Conservation (phyloP, 768 basidiomycete species). For the Suillus brevipes region DNA sequence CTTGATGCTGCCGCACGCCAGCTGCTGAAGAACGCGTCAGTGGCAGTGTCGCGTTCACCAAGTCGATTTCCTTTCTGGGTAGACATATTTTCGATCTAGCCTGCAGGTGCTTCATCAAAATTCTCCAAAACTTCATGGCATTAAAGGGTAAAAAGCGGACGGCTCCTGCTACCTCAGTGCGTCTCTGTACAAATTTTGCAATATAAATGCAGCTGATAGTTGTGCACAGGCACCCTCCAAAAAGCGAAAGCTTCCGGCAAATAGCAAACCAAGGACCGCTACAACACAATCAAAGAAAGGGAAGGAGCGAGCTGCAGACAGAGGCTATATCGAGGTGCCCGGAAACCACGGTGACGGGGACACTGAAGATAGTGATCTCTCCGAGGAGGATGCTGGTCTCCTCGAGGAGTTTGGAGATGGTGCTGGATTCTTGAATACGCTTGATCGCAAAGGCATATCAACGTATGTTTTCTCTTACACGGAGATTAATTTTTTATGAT, state of each 20-base stretch:
- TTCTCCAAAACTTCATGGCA: slow-evolving; percentile 23
- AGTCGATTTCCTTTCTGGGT: neutral
- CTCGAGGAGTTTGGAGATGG: slow-evolving; percentile 64
- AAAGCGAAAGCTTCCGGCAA: slow-evolving; percentile 55
- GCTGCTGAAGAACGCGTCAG: slow-evolving; percentile 1
- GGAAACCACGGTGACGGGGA: slow-evolving; percentile 7
- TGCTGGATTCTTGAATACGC: slow-evolving; percentile 61
- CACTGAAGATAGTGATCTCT: slow-evolving; percentile 44
- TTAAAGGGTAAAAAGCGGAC: slow-evolving; percentile 35
- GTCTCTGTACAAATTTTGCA: neutral
- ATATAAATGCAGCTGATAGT: neutral
- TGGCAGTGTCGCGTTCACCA: slow-evolving; percentile 3
- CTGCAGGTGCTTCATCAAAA: neutral
- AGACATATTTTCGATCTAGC: neutral
- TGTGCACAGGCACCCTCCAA: slow-evolving; percentile 47
- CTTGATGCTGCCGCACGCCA: neutral
- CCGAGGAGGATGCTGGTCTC: slow-evolving; percentile 70
- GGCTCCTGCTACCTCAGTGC: slow-evolving; percentile 33
- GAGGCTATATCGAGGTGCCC: slow-evolving; percentile 65
- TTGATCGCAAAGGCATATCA: slow-evolving; percentile 81
- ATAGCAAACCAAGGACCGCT: slow-evolving; percentile 20
- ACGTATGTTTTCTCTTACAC: slow-evolving; percentile 47
- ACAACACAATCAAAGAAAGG: slow-evolving; percentile 41
- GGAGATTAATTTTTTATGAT: slow-evolving; percentile 7
- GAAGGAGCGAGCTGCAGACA: slow-evolving; percentile 62